Evolutionary conservation across 768 basidiomycete species (phyloP).

Genomic region (Rhodosporidiobolus sp.): DNA sequence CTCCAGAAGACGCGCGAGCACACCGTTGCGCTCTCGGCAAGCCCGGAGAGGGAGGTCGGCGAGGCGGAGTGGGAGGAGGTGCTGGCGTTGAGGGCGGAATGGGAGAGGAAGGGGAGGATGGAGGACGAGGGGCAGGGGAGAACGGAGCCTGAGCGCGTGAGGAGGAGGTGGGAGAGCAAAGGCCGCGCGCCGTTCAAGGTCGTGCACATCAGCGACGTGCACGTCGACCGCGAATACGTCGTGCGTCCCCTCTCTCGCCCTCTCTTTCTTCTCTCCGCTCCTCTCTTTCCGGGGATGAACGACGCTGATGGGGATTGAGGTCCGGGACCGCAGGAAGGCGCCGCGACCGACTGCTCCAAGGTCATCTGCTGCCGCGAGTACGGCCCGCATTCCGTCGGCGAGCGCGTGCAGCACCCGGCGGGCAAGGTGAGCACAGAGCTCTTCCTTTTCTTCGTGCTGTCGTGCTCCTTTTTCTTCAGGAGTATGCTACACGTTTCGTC

Average conservation of each 20-base stretch:
- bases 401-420: conserved; percentile 53
- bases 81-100: conserved; percentile 45
- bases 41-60: conserved; percentile 24
- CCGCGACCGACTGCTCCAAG: conserved; percentile 62
- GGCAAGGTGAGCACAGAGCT: conserved; percentile 47
- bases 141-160: background rate
- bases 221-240: conserved; percentile 60
- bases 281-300: too few relatives aligned
- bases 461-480: background rate
- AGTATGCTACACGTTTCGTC: too few relatives aligned
- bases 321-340: conserved; percentile 51
- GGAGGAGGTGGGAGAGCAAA: conserved; percentile 3
- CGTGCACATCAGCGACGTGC: conserved; percentile 63
- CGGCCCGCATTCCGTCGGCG: conserved; percentile 45
- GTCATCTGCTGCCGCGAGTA: conserved; percentile 63
- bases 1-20: conserved; percentile 30
- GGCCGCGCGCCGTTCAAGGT: conserved; percentile 55
- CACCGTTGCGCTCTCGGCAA: conserved; percentile 44
- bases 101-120: background rate
- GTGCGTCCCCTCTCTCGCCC: conserved; percentile 46
- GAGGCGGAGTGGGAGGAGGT: conserved; percentile 50
- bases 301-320: background rate
- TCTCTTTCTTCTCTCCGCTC: too few relatives aligned
- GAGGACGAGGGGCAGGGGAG: too few relatives aligned
- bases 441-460: too few relatives aligned